Conservation (phyloP, 495 filamentous ascomycete species). For the Penicillium fimorum region DNA sequence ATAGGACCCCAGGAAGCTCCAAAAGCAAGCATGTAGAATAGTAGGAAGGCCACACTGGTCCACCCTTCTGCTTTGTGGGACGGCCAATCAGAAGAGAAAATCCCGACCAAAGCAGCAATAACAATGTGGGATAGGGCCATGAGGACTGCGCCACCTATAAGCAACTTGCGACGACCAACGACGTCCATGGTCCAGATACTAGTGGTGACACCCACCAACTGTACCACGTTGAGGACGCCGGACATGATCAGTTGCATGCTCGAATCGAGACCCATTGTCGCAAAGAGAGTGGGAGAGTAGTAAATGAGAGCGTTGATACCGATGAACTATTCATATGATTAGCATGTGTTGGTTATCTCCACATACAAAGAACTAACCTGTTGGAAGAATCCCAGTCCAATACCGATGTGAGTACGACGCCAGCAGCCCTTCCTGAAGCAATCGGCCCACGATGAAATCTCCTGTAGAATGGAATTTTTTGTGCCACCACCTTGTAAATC, state of each 20-base stretch:
- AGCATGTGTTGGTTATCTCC: not conserved
- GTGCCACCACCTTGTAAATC: constrained; percentile 34
- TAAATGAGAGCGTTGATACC: constrained; percentile 55
- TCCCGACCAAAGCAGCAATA: constrained; percentile 48
- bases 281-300: constrained; percentile 57
- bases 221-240: constrained; percentile 56
- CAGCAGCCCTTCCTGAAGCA: constrained; percentile 52
- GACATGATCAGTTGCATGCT: constrained; percentile 59
- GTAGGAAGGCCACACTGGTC: constrained; percentile 46
- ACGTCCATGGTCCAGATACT: constrained; percentile 52
- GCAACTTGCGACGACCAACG: constrained; percentile 45
- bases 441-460: constrained; percentile 48
- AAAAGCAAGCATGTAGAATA: constrained; percentile 52
- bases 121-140: constrained; percentile 53
- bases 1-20: constrained; percentile 49
- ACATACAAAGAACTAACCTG: constrained; percentile 27
- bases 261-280: constrained; percentile 55
- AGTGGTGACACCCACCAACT: constrained; percentile 49
- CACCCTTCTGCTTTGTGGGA: constrained; percentile 46
- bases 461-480: constrained; percentile 36
- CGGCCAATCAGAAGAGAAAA: constrained; percentile 45
- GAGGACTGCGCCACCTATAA: constrained; percentile 44
- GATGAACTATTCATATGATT: constrained; percentile 37
- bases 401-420: constrained; percentile 54
- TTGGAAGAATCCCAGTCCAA: constrained; percentile 57